Conservation (phyloP, 129 eudicot species). For the Sambucus nigra region DNA sequence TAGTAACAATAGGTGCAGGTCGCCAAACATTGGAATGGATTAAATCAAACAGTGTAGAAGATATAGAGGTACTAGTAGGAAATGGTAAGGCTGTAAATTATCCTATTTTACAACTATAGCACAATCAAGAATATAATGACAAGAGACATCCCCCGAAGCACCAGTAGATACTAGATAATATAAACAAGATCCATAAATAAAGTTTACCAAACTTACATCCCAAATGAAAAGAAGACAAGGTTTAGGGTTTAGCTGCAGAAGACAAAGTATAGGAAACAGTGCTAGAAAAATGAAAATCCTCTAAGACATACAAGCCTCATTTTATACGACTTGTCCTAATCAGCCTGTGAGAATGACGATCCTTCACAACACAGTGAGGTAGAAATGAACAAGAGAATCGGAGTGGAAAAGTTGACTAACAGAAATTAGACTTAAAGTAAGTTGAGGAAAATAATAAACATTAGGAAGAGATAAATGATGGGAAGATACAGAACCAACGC, state of each 20-base stretch:
- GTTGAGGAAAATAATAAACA: neutral
- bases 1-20: neutral
- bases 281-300: neutral
- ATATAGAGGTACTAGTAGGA: neutral
- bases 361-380: neutral
- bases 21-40: constrained; percentile 4
- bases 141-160: neutral
- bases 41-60: constrained; percentile 2
- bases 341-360: neutral
- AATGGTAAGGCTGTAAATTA: neutral
- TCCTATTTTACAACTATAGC: neutral
- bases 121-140: neutral
- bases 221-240: neutral
- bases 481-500: neutral
- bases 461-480: neutral
- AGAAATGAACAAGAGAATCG: neutral
- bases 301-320: neutral
- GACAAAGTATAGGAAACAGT: too few relatives aligned
- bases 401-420: neutral
- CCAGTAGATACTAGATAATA: neutral
- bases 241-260: too few relatives aligned
- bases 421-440: neutral
- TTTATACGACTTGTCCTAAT: neutral
- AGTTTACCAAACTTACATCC: neutral
- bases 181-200: neutral